Conservation (phyloP, 1,284 basidiomycete genomes). For the Cronartium quercuum region DNA sequence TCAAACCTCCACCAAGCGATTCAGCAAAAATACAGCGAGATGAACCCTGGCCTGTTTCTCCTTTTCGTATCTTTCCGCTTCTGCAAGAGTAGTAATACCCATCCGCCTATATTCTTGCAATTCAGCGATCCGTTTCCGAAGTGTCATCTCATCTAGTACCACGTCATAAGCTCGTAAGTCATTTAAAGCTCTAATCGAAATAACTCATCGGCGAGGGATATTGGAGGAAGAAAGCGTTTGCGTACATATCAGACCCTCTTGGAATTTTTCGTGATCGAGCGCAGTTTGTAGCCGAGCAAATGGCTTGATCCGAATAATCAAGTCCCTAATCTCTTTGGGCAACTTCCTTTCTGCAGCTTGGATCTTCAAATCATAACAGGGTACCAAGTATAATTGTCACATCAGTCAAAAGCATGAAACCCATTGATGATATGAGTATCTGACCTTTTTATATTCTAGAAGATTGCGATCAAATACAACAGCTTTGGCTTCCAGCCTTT, state of each 20-base stretch:
- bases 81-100: constrained; percentile 71
- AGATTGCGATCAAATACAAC: constrained; percentile 87
- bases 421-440: constrained; percentile 37
- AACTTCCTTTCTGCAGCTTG: constrained; percentile 84
- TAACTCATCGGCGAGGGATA: too few relatives aligned
- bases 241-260: constrained; percentile 81
- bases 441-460: constrained; percentile 86
- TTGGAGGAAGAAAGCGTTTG: constrained; percentile 27
- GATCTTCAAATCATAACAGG: constrained; percentile 56
- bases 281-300: constrained; percentile 88
- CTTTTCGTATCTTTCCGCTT: constrained; percentile 77
- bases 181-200: neutral
- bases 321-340: constrained; percentile 82
- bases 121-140: constrained; percentile 78
- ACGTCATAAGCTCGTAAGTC: neutral
- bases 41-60: constrained; percentile 67
- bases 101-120: constrained; percentile 78
- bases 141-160: constrained; percentile 66
- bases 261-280: constrained; percentile 81
- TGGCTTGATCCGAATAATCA: constrained; percentile 79
- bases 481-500: constrained; percentile 76
- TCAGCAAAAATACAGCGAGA: constrained; percentile 46
- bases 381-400: neutral
- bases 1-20: neutral
- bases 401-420: neutral